A percentile compares a stretch with the other conserved stretches of the same genome.
Conservation (phyloP, 2,329 filamentous ascomycete species). For the Harringtonia lauricola region DNA sequence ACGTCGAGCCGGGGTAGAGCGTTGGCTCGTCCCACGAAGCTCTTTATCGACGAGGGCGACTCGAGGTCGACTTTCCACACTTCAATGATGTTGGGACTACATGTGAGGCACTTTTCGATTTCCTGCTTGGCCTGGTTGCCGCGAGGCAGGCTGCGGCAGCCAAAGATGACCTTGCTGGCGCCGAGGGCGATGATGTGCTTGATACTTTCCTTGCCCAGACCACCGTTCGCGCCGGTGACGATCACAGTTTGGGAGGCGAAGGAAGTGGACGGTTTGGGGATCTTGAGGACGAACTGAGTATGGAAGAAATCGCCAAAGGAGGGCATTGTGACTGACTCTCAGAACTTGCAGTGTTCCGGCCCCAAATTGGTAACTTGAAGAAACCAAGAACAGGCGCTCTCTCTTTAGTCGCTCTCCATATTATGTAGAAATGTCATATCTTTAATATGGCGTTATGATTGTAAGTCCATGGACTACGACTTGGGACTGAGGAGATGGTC, state of each 20-base stretch:
- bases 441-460: too few relatives aligned
- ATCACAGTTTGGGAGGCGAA: constrained; percentile 2
- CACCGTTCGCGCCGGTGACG: constrained; percentile 13
- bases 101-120: neutral
- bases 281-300: neutral
- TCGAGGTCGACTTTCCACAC: constrained; percentile 29
- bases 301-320: neutral
- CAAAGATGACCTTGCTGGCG: constrained; percentile 25
- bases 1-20: constrained; percentile 17
- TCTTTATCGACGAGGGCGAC: constrained; percentile 20
- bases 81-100: constrained; percentile 13
- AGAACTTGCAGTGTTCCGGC: too few relatives aligned
- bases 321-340: neutral
- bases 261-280: neutral
- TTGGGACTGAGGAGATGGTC: too few relatives aligned
- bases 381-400: too few relatives aligned
- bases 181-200: constrained; percentile 16
- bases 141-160: constrained; percentile 19
- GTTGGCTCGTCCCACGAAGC: constrained; percentile 20
- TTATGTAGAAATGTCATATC: neutral
- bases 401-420: neutral
- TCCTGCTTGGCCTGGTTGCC: constrained; percentile 3
- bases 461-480: too few relatives aligned
- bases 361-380: neutral
- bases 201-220: constrained; percentile 12